Evolutionary conservation across 768 basidiomycete genomes (phyloP).

Genomic region (Collybia mongolica): DNA sequence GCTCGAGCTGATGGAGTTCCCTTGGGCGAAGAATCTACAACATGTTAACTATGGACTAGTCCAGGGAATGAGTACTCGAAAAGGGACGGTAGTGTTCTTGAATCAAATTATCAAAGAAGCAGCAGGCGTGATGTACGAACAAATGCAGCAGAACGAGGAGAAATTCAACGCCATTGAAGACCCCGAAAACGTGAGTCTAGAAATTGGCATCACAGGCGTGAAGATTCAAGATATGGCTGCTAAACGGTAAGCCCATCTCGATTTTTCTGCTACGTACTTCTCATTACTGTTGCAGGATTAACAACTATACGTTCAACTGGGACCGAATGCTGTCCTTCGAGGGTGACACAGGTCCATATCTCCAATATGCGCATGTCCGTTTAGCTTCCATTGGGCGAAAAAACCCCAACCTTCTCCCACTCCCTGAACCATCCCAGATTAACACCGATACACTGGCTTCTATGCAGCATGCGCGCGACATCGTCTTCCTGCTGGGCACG

Average conservation of each 20-base stretch:
- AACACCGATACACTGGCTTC: constrained; percentile 64
- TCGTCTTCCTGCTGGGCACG: constrained; percentile 79
- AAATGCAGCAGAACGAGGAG: constrained; percentile 92
- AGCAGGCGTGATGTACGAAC: constrained; percentile 87
- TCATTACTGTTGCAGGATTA: constrained; percentile 55
- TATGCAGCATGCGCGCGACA: constrained; percentile 76
- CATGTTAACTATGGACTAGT: constrained; percentile 94
- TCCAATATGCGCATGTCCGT: constrained; percentile 96
- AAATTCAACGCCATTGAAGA: constrained; percentile 90
- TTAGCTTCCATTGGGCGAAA: constrained; percentile 89
- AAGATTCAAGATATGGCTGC: constrained; percentile 99
- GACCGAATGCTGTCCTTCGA: constrained; percentile 94
- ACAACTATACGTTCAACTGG: constrained; percentile 96
- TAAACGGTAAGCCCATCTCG: constrained; percentile 59
- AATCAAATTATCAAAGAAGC: constrained; percentile 93
- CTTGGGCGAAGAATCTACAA: constrained; percentile 79
- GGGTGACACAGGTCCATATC: constrained; percentile 93
- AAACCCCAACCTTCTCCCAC: constrained; percentile 82
- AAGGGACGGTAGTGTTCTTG: constrained; percentile 93
- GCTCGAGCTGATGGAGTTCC: constrained; percentile 84
- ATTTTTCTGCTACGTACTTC: constrained; percentile 2
- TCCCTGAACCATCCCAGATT: constrained; percentile 69
- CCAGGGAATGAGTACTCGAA: constrained; percentile 92
- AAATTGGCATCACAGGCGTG: constrained; percentile 92
- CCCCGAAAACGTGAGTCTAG: constrained; percentile 72